These are phyloP conservation scores for Ascochyta koolunga DNA, from an alignment of 2,329 filamentous ascomycete genomes.

Conservation along the genomic window DNA sequence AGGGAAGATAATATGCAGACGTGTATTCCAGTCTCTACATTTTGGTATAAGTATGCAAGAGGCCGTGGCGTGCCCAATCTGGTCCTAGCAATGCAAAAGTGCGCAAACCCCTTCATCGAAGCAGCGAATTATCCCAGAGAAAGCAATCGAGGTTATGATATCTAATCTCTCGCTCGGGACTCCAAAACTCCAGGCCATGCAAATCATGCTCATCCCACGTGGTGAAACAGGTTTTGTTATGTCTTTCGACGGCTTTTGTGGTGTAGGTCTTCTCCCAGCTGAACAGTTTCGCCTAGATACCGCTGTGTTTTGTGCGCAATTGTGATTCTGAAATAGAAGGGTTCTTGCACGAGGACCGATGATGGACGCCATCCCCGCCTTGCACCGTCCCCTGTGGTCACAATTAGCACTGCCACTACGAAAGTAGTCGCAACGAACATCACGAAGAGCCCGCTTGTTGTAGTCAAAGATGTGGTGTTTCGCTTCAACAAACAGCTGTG, in stretches of 20 bases:
- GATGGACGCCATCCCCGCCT: too few species aligned
- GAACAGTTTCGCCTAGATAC: neutral
- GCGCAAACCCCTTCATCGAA: too few species aligned
- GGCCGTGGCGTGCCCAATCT: slow-evolving; percentile 2
- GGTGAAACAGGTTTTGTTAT: neutral
- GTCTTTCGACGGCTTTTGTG: neutral
- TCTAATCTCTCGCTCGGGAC: neutral
- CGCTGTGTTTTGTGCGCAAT: neutral
- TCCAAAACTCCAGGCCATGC: slow-evolving; percentile 19
- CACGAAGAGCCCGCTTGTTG: neutral
- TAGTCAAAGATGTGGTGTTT: too few species aligned
- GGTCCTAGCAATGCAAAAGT: neutral
- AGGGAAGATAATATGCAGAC: neutral
- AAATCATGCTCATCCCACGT: slow-evolving; percentile 10
- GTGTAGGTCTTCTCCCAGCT: neutral
- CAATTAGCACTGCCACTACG: neutral
- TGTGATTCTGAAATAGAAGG: neutral
- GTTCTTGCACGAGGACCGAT: neutral
- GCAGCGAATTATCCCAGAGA: too few species aligned
- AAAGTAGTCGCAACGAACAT: neutral
- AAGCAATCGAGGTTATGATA: neutral
- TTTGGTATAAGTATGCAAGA: slow-evolving; percentile 6
- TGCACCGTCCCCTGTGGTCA: too few species aligned
- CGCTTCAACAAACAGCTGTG: too few species aligned
- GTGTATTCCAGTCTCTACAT: slow-evolving; percentile 2